Evolutionary conservation across 192 early-diverging fungal species (phyloP).

Genomic region (Geranomyces variabilis): DNA sequence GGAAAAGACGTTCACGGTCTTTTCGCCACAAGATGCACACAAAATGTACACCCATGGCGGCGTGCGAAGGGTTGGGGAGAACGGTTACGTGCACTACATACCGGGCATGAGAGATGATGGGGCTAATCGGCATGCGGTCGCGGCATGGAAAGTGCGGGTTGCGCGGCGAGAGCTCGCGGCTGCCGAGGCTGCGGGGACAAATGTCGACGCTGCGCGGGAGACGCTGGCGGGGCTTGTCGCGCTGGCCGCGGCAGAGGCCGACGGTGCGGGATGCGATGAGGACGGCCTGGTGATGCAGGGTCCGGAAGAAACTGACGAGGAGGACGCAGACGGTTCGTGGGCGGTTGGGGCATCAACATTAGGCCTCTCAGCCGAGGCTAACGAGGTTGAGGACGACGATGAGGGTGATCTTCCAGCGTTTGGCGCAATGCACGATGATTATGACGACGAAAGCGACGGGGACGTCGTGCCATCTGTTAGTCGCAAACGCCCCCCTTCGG

Average conservation of each 20-base stretch:
- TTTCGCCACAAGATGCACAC: constrained; percentile 46
- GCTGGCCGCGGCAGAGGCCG: constrained; percentile 15
- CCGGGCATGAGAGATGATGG: constrained; percentile 39
- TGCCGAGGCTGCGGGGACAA: constrained; percentile 14
- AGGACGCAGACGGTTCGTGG: neutral
- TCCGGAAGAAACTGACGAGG: constrained; percentile 19
- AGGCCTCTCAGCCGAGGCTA: neutral
- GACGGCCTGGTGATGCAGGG: constrained; percentile 28
- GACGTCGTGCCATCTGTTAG: too few species aligned
- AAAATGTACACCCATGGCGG: constrained; percentile 33
- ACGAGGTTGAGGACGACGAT: constrained; percentile 11
- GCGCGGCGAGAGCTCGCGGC: neutral
- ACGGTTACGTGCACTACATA: constrained; percentile 39
- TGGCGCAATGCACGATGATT: neutral
- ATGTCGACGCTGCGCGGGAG: neutral
- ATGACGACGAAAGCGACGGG: constrained; percentile 21
- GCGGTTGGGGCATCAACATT: neutral
- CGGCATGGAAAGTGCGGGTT: constrained; percentile 32
- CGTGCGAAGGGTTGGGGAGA: constrained; percentile 28
- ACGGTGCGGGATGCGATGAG: constrained; percentile 18
- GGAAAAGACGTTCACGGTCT: constrained; percentile 45
- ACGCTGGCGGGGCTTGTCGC: neutral
- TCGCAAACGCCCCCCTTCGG: neutral
- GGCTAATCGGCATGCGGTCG: constrained; percentile 39
- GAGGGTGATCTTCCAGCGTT: neutral